Percentiles rank a stretch among this genome's conserved stretches.
phyloP scores from a whole-genome alignment of 176 grass and related monocot species.

The Carex littledalei region DNA sequence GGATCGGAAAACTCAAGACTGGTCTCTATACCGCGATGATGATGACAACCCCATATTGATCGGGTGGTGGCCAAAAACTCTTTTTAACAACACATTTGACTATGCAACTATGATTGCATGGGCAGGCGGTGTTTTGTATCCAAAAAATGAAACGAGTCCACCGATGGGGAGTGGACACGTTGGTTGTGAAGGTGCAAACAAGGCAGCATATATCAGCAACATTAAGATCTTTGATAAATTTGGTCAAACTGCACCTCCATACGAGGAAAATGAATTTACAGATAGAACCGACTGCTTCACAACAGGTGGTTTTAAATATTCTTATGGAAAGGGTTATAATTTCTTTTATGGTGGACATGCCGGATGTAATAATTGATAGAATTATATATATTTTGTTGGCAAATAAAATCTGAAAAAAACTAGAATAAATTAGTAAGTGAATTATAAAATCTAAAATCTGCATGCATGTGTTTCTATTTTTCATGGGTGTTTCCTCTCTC shows the following conservation, averaged over 20 bases:
- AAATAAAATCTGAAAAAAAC: not conserved
- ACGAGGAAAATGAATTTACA: not conserved
- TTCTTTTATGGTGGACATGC: slow-evolving; percentile 19
- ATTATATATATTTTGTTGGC: not conserved
- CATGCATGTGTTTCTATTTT: no score
- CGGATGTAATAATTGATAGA: not conserved
- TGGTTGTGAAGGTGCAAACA: not conserved
- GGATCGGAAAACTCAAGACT: slow-evolving; percentile 19
- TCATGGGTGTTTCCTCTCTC: no score
- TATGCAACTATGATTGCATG: slow-evolving; percentile 4
- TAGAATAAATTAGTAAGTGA: not conserved
- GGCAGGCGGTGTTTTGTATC: not conserved
- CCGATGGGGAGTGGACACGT: slow-evolving; percentile 25
- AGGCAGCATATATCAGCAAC: slow-evolving; percentile 18
- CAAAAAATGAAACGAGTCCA: slow-evolving; percentile 19
- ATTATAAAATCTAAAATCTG: no score
- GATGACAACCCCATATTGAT: not conserved
- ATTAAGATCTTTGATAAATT: not conserved
- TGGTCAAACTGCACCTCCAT: not conserved
- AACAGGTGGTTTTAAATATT: not conserved
- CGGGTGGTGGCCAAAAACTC: slow-evolving; percentile 16
- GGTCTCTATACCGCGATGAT: slow-evolving; percentile 22
- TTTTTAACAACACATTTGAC: slow-evolving; percentile 7
- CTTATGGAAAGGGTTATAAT: not conserved
- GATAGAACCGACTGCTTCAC: not conserved